Evolutionary conservation across 176 grass and related monocot genomes (phyloP).

Genomic region (Triticum turgidum): DNA sequence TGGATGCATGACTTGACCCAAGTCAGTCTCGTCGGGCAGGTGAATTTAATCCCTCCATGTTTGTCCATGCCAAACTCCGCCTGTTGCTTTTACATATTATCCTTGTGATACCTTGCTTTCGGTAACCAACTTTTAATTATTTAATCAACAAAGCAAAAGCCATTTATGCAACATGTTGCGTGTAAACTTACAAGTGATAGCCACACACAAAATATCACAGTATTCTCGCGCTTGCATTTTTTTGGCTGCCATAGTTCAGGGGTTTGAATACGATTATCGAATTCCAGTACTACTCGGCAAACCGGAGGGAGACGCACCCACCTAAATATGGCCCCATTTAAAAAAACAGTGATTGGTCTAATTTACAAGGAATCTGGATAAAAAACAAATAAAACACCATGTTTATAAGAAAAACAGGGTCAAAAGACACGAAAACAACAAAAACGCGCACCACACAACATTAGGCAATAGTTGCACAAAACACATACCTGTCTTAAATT

Average conservation of each 20-base stretch:
- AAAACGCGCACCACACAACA: background rate
- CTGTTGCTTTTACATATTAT: constrained; percentile 36
- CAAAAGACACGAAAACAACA: background rate
- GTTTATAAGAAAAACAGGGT: background rate
- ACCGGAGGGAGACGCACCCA: background rate
- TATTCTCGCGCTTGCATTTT: background rate
- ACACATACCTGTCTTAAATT: background rate
- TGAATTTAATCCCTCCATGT: constrained; percentile 24
- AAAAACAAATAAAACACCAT: background rate
- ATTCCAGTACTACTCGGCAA: background rate
- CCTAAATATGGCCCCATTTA: background rate
- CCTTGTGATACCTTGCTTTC: constrained; percentile 34
- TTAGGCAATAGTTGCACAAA: too few species aligned
- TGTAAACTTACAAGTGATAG: constrained; percentile 31
- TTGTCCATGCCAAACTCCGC: constrained; percentile 43
- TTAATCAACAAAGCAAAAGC: constrained; percentile 21
- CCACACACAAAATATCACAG: background rate
- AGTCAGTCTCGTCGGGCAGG: background rate
- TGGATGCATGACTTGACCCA: constrained; percentile 40
- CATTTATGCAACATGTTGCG: background rate
- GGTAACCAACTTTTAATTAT: constrained; percentile 30
- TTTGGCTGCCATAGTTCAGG: background rate
- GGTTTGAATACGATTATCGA: background rate
- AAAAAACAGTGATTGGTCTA: background rate
- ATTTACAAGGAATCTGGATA: too few species aligned